Percentiles rank a stretch among this genome's conserved stretches.
Evolutionary conservation across 2,329 filamentous ascomycete genomes (phyloP).

Genomic region (Fusarium sterilihyphosum): DNA sequence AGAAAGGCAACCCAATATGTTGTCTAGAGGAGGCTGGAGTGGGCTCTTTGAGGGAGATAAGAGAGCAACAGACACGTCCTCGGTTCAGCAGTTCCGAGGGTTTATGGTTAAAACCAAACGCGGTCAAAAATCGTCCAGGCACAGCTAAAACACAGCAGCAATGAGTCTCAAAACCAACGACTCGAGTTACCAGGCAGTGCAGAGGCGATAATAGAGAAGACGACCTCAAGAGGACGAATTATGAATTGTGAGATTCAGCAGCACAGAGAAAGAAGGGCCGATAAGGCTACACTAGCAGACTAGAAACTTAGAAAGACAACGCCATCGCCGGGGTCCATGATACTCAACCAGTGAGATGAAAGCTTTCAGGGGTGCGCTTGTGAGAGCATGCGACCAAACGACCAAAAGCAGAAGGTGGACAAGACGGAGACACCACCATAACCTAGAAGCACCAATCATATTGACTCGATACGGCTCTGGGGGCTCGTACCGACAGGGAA

Average conservation of each 20-base stretch:
- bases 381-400: conserved; percentile 48
- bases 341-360: conserved; percentile 42
- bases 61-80: conserved; percentile 27
- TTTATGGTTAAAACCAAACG: conserved; percentile 12
- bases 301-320: conserved; percentile 23
- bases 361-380: conserved; percentile 42
- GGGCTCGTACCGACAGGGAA: conserved; percentile 35
- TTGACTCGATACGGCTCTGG: conserved; percentile 41
- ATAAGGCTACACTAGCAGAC: conserved; percentile 32
- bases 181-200: conserved; percentile 10
- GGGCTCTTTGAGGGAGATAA: conserved; percentile 43
- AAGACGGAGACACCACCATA: conserved; percentile 46
- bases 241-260: conserved; percentile 27
- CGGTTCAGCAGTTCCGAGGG: conserved; percentile 15
- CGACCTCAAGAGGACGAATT: conserved; percentile 12
- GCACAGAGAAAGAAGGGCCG: conserved; percentile 39
- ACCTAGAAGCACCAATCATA: conserved; percentile 47
- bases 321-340: conserved; percentile 34
- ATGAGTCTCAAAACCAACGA: neutral
- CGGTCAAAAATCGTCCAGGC: conserved; percentile 10
- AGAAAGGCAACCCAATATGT: conserved; percentile 50
- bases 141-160: conserved; percentile 2
- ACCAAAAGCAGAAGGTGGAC: conserved; percentile 52
- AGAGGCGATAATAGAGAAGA: conserved; percentile 16
- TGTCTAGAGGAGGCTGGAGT: conserved; percentile 41